Percentiles rank a stretch among this genome's conserved stretches.
Conservation (phyloP, 805 yeast genomes). For the Ogataea degrootiae region DNA sequence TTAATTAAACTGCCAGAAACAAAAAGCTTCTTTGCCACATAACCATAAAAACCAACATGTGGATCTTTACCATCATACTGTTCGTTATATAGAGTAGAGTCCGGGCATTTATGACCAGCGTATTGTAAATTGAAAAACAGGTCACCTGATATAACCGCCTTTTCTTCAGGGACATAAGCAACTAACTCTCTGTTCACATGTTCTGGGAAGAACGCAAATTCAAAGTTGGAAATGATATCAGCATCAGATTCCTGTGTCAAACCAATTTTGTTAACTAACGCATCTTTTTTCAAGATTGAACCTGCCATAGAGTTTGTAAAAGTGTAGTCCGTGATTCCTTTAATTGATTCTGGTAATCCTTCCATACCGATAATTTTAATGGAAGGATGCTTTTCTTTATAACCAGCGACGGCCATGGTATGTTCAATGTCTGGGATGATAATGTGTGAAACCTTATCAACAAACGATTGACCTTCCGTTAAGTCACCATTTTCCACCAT, state of each 20-base stretch:
- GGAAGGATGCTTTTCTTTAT: slow-evolving; percentile 46
- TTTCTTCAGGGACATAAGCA: slow-evolving; percentile 41
- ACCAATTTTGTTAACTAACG: slow-evolving; percentile 34
- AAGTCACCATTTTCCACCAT: slow-evolving; percentile 23
- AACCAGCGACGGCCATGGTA: slow-evolving; percentile 54
- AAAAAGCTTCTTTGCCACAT: slow-evolving; percentile 16
- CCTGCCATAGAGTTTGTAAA: slow-evolving; percentile 35
- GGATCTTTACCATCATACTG: slow-evolving; percentile 38
- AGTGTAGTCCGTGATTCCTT: slow-evolving; percentile 35
- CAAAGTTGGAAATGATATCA: slow-evolving; percentile 35
- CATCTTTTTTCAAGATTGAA: slow-evolving; percentile 26
- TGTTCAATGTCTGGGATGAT: slow-evolving; percentile 64
- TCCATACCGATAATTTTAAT: slow-evolving; percentile 53
- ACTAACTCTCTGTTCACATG: slow-evolving; percentile 59
- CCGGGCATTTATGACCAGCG: slow-evolving; percentile 36
- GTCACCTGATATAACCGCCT: slow-evolving; percentile 55
- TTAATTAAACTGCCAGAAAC: slow-evolving; percentile 10
- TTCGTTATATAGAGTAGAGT: slow-evolving; percentile 35
- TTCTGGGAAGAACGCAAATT: slow-evolving; percentile 52
- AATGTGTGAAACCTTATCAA: slow-evolving; percentile 40
- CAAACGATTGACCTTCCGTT: slow-evolving; percentile 30
- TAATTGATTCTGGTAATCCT: slow-evolving; percentile 32
- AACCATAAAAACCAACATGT: slow-evolving; percentile 35
- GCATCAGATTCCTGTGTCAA: slow-evolving; percentile 11
- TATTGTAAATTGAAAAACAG: slow-evolving; percentile 54